Conservation (phyloP, 352 stramenopile genomes). For the Aphanomyces cochlioides region DNA sequence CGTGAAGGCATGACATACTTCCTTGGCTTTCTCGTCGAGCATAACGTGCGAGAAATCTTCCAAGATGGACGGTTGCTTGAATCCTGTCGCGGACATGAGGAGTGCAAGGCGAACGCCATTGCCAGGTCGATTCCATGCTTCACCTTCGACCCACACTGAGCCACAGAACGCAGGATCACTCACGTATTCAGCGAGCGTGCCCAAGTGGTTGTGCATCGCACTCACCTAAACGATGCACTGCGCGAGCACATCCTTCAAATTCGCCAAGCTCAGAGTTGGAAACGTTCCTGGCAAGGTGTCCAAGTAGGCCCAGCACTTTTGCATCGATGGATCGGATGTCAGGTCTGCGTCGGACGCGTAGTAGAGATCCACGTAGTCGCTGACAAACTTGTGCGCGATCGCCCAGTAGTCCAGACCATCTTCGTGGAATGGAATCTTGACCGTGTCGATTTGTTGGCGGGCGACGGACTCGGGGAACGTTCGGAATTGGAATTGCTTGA, state of each 20-base stretch:
- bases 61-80: conserved; percentile 8
- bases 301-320: conserved; percentile 17
- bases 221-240: conserved; percentile 18
- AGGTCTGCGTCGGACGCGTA: neutral
- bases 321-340: neutral
- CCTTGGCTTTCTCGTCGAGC: conserved; percentile 25
- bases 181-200: conserved; percentile 22
- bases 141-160: conserved; percentile 23
- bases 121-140: conserved; percentile 12
- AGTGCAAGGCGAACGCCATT: conserved; percentile 14
- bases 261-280: neutral
- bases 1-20: conserved; percentile 12
- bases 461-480: conserved; percentile 21
- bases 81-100: conserved; percentile 21
- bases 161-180: conserved; percentile 24
- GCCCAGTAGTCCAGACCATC: conserved; percentile 29
- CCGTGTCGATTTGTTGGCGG: conserved; percentile 25
- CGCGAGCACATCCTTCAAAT: conserved; percentile 23
- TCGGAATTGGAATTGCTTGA: conserved; percentile 19
- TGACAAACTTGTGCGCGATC: conserved; percentile 24
- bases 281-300: neutral
- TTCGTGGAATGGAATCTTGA: conserved; percentile 26
- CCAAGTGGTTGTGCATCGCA: conserved; percentile 28
- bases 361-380: conserved; percentile 28
- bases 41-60: conserved; percentile 28